These are phyloP conservation scores for Acacia acuminata DNA, from an alignment of 306 rosid species.

Conservation along the genomic window DNA sequence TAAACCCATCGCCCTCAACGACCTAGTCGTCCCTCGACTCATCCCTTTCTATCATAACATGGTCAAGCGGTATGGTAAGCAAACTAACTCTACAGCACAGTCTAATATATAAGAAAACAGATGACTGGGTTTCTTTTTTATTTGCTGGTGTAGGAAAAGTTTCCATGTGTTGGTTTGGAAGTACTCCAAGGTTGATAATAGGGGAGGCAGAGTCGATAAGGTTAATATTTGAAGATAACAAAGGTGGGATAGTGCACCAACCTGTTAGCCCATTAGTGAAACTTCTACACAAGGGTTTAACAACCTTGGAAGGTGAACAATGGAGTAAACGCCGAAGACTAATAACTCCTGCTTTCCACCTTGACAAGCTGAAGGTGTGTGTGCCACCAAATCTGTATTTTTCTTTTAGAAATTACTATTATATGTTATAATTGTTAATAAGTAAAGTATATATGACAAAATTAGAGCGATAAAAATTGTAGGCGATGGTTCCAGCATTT, in stretches of 20 bases:
- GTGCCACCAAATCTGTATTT: background rate
- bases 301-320: constrained; percentile 43
- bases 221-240: constrained; percentile 39
- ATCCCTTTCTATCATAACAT: constrained; percentile 39
- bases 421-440: background rate
- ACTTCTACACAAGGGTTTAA: constrained; percentile 42
- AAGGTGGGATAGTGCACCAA: constrained; percentile 33
- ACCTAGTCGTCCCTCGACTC: constrained; percentile 43
- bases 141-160: constrained; percentile 31
- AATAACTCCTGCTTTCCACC: constrained; percentile 47
- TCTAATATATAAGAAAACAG: background rate
- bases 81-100: background rate
- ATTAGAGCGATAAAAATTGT: background rate
- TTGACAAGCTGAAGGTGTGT: constrained; percentile 46
- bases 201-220: constrained; percentile 39
- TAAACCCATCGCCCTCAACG: constrained; percentile 39
- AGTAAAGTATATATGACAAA: background rate
- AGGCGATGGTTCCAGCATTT: constrained; percentile 54
- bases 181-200: constrained; percentile 44
- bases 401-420: background rate
- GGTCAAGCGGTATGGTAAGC: constrained; percentile 43
- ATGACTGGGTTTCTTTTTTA: too few relatives aligned
- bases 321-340: constrained; percentile 51
- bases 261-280: constrained; percentile 42
- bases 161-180: constrained; percentile 39